Base-by-base conservation (phyloP, 768 basidiomycete genomes). In the Trametes cubensis region DNA sequence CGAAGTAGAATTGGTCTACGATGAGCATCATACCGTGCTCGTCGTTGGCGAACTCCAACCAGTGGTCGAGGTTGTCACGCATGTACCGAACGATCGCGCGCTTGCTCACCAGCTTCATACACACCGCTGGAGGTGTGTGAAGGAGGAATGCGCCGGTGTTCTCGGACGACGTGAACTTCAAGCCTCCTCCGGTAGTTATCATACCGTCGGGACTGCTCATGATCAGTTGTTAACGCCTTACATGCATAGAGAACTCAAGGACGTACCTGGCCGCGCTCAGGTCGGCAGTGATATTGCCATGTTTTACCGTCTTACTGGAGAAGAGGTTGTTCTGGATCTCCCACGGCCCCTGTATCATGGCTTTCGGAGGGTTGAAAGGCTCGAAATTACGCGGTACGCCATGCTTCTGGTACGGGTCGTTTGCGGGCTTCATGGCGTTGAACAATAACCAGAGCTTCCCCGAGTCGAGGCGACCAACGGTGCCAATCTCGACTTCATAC, bases 41-140 rank as follows among this genome's bases (percentile, higher is more conserved):
- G 6, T 58, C 55, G 53, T 50, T 60, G 21, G 59, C 55, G 18
- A 66, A 60, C 28, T 2, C 45, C 18, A 54, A 14, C 66, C 66
- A 66, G 6, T 48, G 30, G 11, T 55, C 39, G 28, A 56, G 58
- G 62, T 58, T 50, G 15, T 58, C 40, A 15, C 59, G 34, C 51
- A 63, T 61, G 51, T 66, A 61, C 20, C 52, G 57, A 14, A 60
- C 59, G 50, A 66, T 61, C 13, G 47, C 52, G 17, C 66, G 58
- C 20, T 48, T 55, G 49, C n/a, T 15, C 23, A 20, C 6, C 60
- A 18, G 14, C 26, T 40, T 7, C 30, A 23, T 20, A 34, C 38
- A 34, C 13, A n/a, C 23, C 13, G 42, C 63, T n/a, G 55, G 38
- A 4, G 49, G 7, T 13, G 39, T 38, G 17, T 61, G 40, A 26